Evolutionary conservation across 1,284 basidiomycete genomes (phyloP), one percentile per base, ranked within the genome.

Genomic region (Tilletia caries): DNA sequence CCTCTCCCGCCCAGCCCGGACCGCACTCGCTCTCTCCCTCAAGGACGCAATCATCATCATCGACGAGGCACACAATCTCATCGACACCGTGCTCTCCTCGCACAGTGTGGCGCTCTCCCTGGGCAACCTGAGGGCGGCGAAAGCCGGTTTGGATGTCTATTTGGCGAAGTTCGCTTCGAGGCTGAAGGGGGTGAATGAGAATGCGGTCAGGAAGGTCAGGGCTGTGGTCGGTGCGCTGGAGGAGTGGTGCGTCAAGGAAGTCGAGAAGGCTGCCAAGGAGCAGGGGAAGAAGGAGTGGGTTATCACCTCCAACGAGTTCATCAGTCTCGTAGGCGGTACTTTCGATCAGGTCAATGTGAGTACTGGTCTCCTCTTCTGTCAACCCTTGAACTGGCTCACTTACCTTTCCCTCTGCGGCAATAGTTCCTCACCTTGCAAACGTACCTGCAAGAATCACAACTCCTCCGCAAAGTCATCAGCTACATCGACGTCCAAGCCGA

Each of bases 21-120:
- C 95, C 78, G 89, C 93, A 0, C 86, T 98, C 1, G 91, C 91
- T 0, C 94, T 81, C 41, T 68, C 67, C 94, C 76, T 89, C 91
- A 80, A 86, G 93, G 65, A 90, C 87, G 41, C 88, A 77, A 86
- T 98, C 18, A 88, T 98, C 13, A 87, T 98, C 52, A 89, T 98
- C 69, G 95, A 98, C 82, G 95, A 98, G 85, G 96, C 95, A 0
- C 95, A 98, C 84, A 98, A 84, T 65, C 79, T 85, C 13, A 84
- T 85, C 70, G 84, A 94, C 25, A 94, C 93, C 0, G 86, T 98
- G 1, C 87, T 98, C 3, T 91, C 91, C 0, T 87, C 96, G 25
- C 92, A 95, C 70, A 92, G 92, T 1, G 87, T 89, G 23, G 86
- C 88, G 0, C 85, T 98, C 4, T 86, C 90, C 0, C 86, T 88